Evolutionary conservation across 2,329 filamentous ascomycete genomes (phyloP), one percentile per base, ranked within the genome.

Genomic region (Colletotrichum higginsianum): DNA sequence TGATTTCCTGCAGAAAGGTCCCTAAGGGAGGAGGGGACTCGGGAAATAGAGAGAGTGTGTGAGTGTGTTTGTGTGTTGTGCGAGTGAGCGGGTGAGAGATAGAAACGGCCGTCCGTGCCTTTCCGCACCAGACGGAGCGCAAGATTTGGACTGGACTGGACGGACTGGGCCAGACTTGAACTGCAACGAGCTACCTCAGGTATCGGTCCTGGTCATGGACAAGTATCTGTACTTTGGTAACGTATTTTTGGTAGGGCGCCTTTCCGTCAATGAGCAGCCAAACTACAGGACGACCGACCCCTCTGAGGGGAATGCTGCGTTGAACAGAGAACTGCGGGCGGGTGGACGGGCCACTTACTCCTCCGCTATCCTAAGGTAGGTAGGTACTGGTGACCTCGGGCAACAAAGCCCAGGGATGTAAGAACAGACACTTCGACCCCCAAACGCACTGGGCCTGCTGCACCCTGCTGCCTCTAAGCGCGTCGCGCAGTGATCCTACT

Each of bases 401-500:
- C 9, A 42, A 13, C 35, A 50, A 63, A 56, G 66, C 21, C 44
- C 44, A 69, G 46, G 61, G 47, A 70, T 49, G 52, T 46, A 40
- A 57, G 65, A 71, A 68, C 68, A 68, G 68, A 68, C 68, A 40
- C 65, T 71, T 50, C 65, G 26, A 60, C 58, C 57, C 50, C 50
- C 58, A 53, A 55, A 60, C 65, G 65, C 68, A 68, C 68, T 60
- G 68, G 46, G 52, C 68, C 65, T 68, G 65, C 65, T 68, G 65
- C 70, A 72, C 58, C 66, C 60, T 42, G 68, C 58, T 68, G 58
- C 53, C 67, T 57, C 65, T 78, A 80, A 81, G 80, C 80, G 80
- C 78, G 77, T 80, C 77, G 75, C 76, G 75, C 77, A 73, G 76
- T 76, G 75, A 77, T 81, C 75, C 73, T 77, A 82, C 78, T 80